phyloP scores from a whole-genome alignment of 2,329 filamentous ascomycete species.

The Aureobasidium sp. region DNA sequence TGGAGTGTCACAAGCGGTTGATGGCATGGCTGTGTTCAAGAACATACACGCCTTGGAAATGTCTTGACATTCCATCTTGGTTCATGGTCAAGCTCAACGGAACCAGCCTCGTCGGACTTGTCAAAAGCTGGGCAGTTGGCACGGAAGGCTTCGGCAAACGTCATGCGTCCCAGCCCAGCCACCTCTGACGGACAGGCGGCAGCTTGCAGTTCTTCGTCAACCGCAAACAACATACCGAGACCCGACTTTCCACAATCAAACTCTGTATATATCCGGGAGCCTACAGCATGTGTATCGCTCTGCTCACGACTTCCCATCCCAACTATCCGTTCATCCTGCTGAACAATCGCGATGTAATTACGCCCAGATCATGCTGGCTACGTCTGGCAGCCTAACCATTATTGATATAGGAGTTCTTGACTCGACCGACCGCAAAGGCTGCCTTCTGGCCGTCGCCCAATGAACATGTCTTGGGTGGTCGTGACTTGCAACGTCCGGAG shows the following conservation, averaged over 20 bases:
- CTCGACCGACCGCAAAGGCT: slow-evolving; percentile 50
- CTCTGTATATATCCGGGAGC: neutral
- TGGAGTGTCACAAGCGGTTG: neutral
- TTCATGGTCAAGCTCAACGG: neutral
- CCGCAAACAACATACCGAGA: neutral
- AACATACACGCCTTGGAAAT: neutral
- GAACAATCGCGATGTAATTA: slow-evolving; percentile 40
- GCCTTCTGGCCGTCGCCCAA: slow-evolving; percentile 51
- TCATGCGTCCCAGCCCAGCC: neutral
- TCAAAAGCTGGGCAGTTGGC: neutral
- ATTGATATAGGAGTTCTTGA: slow-evolving; percentile 47
- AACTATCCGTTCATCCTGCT: slow-evolving; percentile 42
- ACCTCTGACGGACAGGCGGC: slow-evolving; percentile 1
- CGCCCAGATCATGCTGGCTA: neutral
- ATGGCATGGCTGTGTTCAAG: neutral
- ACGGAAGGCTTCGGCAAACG: neutral
- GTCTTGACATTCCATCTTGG: neutral
- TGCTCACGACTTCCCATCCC: slow-evolving; percentile 40
- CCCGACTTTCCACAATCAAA: neutral
- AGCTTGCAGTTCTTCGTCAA: neutral
- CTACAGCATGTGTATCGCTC: slow-evolving; percentile 39
- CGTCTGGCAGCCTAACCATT: neutral
- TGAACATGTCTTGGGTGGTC: slow-evolving; percentile 49
- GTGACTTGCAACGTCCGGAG: slow-evolving; percentile 50
- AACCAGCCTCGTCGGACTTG: neutral